A percentile compares a stretch with the other conserved stretches of the same genome.
These are phyloP conservation scores for Boletus pseudopeckii DNA, from an alignment of 768 basidiomycete genomes.

Conservation along the genomic window DNA sequence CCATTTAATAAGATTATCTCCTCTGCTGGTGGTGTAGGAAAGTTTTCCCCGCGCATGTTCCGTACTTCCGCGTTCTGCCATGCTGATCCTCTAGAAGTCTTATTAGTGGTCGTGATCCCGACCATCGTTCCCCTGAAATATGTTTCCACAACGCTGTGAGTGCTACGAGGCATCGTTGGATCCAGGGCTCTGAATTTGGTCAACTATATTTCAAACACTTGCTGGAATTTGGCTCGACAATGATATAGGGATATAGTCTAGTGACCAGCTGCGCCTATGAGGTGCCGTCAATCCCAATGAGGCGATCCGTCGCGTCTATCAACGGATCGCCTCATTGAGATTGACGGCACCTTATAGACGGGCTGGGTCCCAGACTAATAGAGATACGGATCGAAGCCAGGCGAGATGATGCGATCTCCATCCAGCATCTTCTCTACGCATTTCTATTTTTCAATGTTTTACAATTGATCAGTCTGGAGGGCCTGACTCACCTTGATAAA, in stretches of 20 bases:
- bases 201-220: slow-evolving; percentile 68
- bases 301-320: too few relatives aligned
- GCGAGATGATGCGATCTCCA: slow-evolving; percentile 34
- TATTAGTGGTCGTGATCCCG: slow-evolving; percentile 73
- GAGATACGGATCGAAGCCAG: slow-evolving; percentile 5
- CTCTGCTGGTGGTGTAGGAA: slow-evolving; percentile 66
- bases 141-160: slow-evolving; percentile 76
- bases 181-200: slow-evolving; percentile 26
- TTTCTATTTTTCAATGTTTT: slow-evolving; percentile 57
- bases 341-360: too few relatives aligned
- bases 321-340: too few relatives aligned
- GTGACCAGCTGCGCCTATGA: too few relatives aligned
- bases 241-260: background rate
- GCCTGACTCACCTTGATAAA: slow-evolving; percentile 47
- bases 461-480: slow-evolving; percentile 51
- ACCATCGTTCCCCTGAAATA: slow-evolving; percentile 67
- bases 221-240: slow-evolving; percentile 67
- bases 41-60: slow-evolving; percentile 56
- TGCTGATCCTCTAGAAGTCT: slow-evolving; percentile 40
- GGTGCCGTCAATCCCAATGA: too few relatives aligned
- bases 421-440: slow-evolving; percentile 53
- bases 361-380: background rate
- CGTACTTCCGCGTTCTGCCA: background rate
- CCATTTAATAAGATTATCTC: slow-evolving; percentile 35
- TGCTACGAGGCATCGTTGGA: background rate